Evolutionary conservation across 140 eudicot species (phyloP), one percentile per base, ranked within the genome.

Genomic region (Senecio squalidus): DNA sequence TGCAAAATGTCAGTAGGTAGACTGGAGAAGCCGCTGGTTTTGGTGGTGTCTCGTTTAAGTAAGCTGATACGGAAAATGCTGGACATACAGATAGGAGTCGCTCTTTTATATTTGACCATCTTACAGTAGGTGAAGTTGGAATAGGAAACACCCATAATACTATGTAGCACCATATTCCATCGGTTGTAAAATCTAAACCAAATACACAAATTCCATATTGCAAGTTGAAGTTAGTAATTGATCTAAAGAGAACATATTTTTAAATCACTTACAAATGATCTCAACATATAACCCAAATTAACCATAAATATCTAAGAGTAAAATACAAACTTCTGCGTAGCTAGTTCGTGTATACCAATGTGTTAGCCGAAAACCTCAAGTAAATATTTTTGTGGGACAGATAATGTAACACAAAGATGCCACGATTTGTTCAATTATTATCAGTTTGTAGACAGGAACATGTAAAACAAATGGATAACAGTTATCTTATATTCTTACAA

Each of bases 21-120:
- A 84, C 67, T 13, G 73, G 82, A 30, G 96, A 75, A 50, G 90
- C 58, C 8, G 72, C 56, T 21, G 84, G 38, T 13, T 60, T 49
- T 14, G 81, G 62, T 13, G 85, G 60, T 38, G 84, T 64, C 61
- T 62, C 85, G 53, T 61, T 72, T 60, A 81, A 68, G 43, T 75
- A 88, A 62, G 76, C 80, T 10, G 85, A 73, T 6, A 82, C 71
- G 14, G 83, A 71, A 64, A 73, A 81, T 16, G 96, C 55, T 1
- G 96, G 96, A 50, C 96, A 88, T 6, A 77, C 70, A 8, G 96
- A 71, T 54, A 84, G 54, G 40, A 84, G 88, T 18, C 92, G 92
- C 30, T 82, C 91, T 72, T 82, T 84, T 60, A 88, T 53, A 65
- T 73, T 84, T 20, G 75, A 66, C 96, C 96, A 88, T 70, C 80